Evolutionary conservation across 805 yeast genomes (phyloP), one percentile per base, ranked within the genome.

Genomic region (Debaryomyces maramus): DNA sequence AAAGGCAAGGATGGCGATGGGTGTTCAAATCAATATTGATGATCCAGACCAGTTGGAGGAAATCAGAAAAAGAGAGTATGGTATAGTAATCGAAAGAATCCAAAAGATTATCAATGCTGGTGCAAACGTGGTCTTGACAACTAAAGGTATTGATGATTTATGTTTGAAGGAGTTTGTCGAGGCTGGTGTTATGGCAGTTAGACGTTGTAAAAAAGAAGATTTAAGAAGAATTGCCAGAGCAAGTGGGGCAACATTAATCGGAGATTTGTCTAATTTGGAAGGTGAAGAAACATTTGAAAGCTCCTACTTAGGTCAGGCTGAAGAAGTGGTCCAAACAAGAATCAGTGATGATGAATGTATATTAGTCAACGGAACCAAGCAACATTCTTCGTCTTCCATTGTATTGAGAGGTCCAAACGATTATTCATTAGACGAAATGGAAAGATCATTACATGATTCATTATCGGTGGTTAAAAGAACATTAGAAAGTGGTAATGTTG

Each of bases 341-440:
- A 86, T 86, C 60, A 85, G 96, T 41, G 97, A 95, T 64, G 98
- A 95, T 62, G 99, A 93, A 69, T 93, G 98, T 72, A 93, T 95
- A 48, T 71, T 89, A 47, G 79, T 89, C 48, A 86, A 84, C 63
- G 96, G 96, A 35, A 87, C 97, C 31, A 82, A 85, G 55, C 87
- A 89, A 32, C 97, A 89, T 65, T 85, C 96, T 6, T 83, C 97
- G 1, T 77, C 95, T 10, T 90, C 98, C 11, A 87, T 93, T 51
- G 81, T 93, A 47, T 74, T 93, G 55, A 85, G 99, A 66, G 99
- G 99, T 40, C 83, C 98, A 44, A 93, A 93, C 62, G 93, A 93
- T 62, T 93, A 85, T 63, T 83, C 95, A 29, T 76, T 93, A 51
- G 99, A 93, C 67, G 99, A 93, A 72, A 91, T 95, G 98, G 97